Evolutionary conservation across 805 yeast genomes (phyloP).

Genomic region (Saturnispora halmiae): DNA sequence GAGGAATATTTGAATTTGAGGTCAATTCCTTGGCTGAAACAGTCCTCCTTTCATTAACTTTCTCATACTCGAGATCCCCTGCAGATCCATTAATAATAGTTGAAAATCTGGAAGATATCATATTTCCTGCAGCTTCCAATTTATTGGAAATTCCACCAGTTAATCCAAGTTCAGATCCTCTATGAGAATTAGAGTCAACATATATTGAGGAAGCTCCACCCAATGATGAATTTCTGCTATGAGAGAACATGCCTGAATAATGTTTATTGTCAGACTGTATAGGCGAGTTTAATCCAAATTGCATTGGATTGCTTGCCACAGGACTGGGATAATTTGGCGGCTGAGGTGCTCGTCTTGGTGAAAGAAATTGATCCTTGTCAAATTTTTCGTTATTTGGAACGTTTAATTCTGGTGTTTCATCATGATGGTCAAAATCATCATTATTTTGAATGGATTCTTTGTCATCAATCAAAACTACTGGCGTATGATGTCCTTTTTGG

Average conservation of each 20-base stretch:
- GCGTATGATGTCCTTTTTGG: no score
- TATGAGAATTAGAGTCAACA: constrained; percentile 25
- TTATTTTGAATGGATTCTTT: background rate
- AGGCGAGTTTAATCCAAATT: constrained; percentile 21
- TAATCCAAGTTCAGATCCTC: no score
- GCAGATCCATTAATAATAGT: constrained; percentile 2
- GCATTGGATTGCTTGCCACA: constrained; percentile 17
- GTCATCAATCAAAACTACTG: no score
- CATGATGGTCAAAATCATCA: background rate
- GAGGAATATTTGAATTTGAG: constrained; percentile 2
- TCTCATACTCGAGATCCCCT: background rate
- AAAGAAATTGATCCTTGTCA: constrained; percentile 31
- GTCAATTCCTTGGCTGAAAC: constrained; percentile 39
- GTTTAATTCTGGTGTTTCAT: background rate
- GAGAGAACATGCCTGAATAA: no score
- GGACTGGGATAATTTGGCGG: constrained; percentile 41
- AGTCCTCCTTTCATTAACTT: constrained; percentile 35
- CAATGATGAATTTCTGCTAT: constrained; percentile 24
- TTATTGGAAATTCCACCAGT: constrained; percentile 5
- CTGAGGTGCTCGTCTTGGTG: constrained; percentile 67
- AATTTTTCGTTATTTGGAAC: background rate
- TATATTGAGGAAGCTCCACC: constrained; percentile 32
- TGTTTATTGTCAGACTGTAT: background rate
- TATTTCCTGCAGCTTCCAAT: constrained; percentile 10
- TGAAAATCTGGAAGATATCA: constrained; percentile 12